These are phyloP conservation scores for Coleophoma cylindrospora DNA, from an alignment of 2,329 filamentous ascomycete species.

Conservation along the genomic window DNA sequence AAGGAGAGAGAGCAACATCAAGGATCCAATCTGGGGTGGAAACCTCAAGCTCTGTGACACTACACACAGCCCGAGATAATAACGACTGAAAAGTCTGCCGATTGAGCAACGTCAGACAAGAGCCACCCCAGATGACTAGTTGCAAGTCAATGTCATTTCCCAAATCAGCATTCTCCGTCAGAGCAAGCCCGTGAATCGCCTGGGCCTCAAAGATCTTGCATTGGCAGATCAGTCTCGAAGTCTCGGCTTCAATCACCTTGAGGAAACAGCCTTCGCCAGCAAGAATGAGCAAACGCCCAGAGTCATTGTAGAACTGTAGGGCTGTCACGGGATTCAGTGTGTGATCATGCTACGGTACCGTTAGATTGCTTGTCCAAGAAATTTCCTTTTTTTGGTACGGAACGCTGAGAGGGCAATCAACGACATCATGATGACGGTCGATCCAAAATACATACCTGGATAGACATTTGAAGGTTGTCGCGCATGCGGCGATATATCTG, in stretches of 20 bases:
- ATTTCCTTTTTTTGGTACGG: too few relatives aligned
- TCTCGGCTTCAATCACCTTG: slow-evolving; percentile 39
- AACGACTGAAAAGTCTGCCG: slow-evolving; percentile 15
- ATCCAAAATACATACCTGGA: slow-evolving; percentile 10
- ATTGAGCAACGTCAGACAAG: slow-evolving; percentile 36
- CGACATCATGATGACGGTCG: too few relatives aligned
- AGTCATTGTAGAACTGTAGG: slow-evolving; percentile 42
- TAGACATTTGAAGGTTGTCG: slow-evolving; percentile 10
- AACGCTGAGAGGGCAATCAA: too few relatives aligned
- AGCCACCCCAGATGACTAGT: slow-evolving; percentile 67
- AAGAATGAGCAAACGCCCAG: slow-evolving; percentile 39
- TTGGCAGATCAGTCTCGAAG: slow-evolving; percentile 32
- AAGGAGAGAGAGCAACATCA: slow-evolving; percentile 52
- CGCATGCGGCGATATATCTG: slow-evolving; percentile 1
- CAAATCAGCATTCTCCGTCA: slow-evolving; percentile 20
- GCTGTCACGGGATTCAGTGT: slow-evolving; percentile 50
- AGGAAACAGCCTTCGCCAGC: slow-evolving; percentile 57
- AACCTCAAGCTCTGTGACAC: slow-evolving; percentile 30
- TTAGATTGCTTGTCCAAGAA: too few relatives aligned
- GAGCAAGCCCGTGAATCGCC: slow-evolving; percentile 67
- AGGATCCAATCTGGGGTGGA: slow-evolving; percentile 72
- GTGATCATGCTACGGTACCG: slow-evolving; percentile 20
- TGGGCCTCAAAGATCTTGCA: slow-evolving; percentile 60
- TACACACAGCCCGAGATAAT: slow-evolving; percentile 6
- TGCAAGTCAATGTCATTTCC: slow-evolving; percentile 12